A percentile compares a stretch with the other conserved stretches of the same genome.
Conservation (phyloP, 2,329 filamentous ascomycete genomes). For the Botrytis fabae region DNA sequence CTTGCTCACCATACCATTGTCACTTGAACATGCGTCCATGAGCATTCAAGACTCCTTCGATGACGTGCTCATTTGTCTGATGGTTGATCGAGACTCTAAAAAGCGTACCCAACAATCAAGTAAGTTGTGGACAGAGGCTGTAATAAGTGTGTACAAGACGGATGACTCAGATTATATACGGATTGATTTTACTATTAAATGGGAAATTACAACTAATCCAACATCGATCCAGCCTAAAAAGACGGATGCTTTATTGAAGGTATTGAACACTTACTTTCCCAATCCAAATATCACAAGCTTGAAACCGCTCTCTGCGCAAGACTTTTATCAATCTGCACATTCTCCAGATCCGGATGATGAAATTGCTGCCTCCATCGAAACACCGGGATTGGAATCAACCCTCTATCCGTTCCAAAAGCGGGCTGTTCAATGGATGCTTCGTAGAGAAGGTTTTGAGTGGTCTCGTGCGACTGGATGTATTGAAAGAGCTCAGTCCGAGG, state of each 20-base stretch:
- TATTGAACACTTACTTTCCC: slow-evolving; percentile 37
- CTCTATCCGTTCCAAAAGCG: slow-evolving; percentile 74
- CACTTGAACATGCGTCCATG: background rate
- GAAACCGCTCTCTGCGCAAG: slow-evolving; percentile 48
- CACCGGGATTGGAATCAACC: slow-evolving; percentile 49
- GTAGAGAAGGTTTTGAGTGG: slow-evolving; percentile 62
- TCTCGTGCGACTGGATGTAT: slow-evolving; percentile 23
- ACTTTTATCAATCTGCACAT: slow-evolving; percentile 71
- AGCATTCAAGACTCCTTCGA: slow-evolving; percentile 17
- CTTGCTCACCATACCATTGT: slow-evolving; percentile 30
- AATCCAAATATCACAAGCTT: slow-evolving; percentile 27
- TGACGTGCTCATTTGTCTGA: slow-evolving; percentile 34
- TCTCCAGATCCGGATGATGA: slow-evolving; percentile 53
- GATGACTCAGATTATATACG: slow-evolving; percentile 31
- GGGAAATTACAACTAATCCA: slow-evolving; percentile 37
- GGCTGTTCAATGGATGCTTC: slow-evolving; percentile 68
- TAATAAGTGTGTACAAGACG: slow-evolving; percentile 29
- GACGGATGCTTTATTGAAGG: slow-evolving; percentile 32
- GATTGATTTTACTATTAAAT: slow-evolving; percentile 37
- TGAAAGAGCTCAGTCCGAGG: background rate
- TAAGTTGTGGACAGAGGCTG: slow-evolving; percentile 38
- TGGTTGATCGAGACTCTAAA: slow-evolving; percentile 30
- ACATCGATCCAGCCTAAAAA: slow-evolving; percentile 28
- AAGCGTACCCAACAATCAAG: slow-evolving; percentile 32
- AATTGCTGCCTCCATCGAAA: slow-evolving; percentile 43